Evolutionary conservation across 2,329 filamentous ascomycete genomes (phyloP), one percentile per base, ranked within the genome.

Genomic region (Penicillium sclerotigenum): DNA sequence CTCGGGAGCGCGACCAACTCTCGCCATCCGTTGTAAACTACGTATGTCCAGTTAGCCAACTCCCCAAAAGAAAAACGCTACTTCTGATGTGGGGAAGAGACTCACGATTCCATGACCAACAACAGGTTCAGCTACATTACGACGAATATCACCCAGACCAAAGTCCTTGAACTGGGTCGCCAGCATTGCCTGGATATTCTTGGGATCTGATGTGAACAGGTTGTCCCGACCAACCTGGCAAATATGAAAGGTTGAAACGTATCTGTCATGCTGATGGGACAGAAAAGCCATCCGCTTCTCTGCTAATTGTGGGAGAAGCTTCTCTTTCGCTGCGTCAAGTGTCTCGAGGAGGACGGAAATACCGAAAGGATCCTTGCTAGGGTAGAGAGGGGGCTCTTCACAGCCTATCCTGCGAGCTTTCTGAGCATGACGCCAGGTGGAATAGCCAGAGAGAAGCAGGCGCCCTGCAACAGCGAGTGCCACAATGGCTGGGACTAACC

Each of bases 11-110:
- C 20, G 75, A 73, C 80, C 81, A 83, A 3, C 70, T 68, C 13
- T 69, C 60, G 0, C 80, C 80, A 43, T 83, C 78, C 1, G 75
- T 70, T 1, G 77, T 76, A 61, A 83, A 83, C 38, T 40, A 40
- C 4, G 20, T 40, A 40, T 3, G 20, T 10, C 14, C 38, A 24
- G 20, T 40, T 8, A 40, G 38, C 8, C 13, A 24, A 16, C 7
- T 7, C 16, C 8, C 2, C 20, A 16, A 40, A 7, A 24, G 13
- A 24, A 24, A 40, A 24, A 16, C 1, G 2, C 3, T 16, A 40
- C 2, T 40, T 40, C 10, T 13, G 2, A 40, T 0, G 5, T 2
- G 13, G 4, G 38, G 13, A 16, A 38, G 24, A 5, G 7, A 24
- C 38, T 40, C 38, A 40, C 38, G 1, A 40, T 40, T 24, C 38